These are phyloP conservation scores for Nothopassalora personata DNA, from an alignment of 2,329 filamentous ascomycete species.

Conservation along the genomic window DNA sequence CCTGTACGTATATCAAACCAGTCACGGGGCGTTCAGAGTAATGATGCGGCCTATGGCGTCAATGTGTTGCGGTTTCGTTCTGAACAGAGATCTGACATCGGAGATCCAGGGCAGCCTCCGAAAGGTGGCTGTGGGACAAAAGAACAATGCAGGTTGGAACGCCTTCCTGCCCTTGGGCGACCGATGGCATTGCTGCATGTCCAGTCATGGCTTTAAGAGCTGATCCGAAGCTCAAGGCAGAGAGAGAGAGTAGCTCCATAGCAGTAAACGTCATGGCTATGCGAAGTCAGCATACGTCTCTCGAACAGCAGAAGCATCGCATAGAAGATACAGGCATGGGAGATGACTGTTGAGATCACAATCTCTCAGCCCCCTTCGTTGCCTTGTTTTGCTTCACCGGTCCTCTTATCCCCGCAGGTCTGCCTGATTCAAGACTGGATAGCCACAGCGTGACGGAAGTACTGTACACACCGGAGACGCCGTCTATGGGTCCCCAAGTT, in stretches of 20 bases:
- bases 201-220: not conserved
- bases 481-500: not conserved
- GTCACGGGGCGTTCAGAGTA: not conserved
- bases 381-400: not conserved
- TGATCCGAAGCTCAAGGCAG: not conserved
- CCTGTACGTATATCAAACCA: not conserved
- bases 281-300: not conserved
- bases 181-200: not conserved
- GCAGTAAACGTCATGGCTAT: not conserved
- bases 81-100: not conserved
- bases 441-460: not conserved
- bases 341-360: not conserved
- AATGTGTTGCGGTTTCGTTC: not conserved
- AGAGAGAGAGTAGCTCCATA: not conserved
- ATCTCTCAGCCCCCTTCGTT: not conserved
- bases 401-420: not conserved
- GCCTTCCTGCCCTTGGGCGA: too few relatives aligned
- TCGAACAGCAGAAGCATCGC: not conserved
- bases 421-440: not conserved
- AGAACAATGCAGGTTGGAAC: not conserved
- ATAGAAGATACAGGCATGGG: not conserved
- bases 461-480: not conserved
- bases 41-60: not conserved
- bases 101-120: not conserved
- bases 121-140: not conserved